Evolutionary conservation across 352 stramenopile species (phyloP).

Genomic region (Pythium diclinum): DNA sequence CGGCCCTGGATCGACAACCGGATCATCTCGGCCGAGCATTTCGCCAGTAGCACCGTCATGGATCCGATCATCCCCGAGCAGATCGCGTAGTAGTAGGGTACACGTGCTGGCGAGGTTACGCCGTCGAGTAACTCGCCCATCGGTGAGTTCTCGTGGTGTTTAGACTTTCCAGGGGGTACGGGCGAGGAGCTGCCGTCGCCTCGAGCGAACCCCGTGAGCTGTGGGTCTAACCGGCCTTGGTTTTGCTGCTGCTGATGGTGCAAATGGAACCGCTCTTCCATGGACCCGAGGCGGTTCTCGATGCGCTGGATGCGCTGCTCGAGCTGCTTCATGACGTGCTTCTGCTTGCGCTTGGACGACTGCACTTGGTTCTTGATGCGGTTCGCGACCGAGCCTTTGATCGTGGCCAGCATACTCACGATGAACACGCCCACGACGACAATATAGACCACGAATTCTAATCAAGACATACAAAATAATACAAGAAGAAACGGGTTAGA

Average conservation of each 20-base stretch:
- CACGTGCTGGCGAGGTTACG: constrained; percentile 36
- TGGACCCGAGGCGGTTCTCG: constrained; percentile 57
- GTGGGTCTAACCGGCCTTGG: background rate
- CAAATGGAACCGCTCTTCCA: constrained; percentile 59
- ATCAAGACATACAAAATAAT: background rate
- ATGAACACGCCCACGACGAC: constrained; percentile 64
- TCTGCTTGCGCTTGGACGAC: constrained; percentile 77
- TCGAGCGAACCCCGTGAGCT: constrained; percentile 8
- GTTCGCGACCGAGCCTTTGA: constrained; percentile 84
- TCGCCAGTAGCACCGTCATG: constrained; percentile 81
- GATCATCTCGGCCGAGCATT: constrained; percentile 86
- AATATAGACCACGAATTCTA: constrained; percentile 60
- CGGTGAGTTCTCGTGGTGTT: constrained; percentile 23
- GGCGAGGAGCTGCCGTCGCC: constrained; percentile 23
- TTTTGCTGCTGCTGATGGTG: constrained; percentile 21
- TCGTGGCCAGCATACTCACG: constrained; percentile 85
- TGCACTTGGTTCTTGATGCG: constrained; percentile 84
- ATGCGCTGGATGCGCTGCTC: constrained; percentile 64
- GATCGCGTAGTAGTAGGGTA: constrained; percentile 85
- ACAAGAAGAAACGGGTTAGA: constrained; percentile 14
- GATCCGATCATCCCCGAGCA: constrained; percentile 83
- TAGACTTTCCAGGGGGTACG: constrained; percentile 22
- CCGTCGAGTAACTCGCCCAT: constrained; percentile 36
- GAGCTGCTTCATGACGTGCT: constrained; percentile 79
- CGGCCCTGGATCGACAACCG: constrained; percentile 75